These are phyloP conservation scores for Diphasiastrum complanatum DNA, from an alignment of 83 land plant species.

Conservation along the genomic window DNA sequence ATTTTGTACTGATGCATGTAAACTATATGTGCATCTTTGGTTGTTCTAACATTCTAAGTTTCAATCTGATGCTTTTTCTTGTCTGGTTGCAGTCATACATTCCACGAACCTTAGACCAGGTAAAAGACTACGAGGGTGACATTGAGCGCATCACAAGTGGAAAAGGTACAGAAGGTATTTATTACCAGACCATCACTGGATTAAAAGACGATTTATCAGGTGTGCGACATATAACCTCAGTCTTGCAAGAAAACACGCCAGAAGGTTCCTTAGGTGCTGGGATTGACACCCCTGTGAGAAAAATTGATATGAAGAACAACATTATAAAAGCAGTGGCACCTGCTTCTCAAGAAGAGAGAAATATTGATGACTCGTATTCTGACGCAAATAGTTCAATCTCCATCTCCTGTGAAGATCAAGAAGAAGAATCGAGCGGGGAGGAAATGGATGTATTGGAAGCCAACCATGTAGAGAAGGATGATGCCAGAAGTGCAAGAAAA, in stretches of 20 bases:
- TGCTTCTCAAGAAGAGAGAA: neutral
- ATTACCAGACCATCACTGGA: conserved; percentile 81
- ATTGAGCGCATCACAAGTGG: conserved; percentile 60
- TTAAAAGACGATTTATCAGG: conserved; percentile 54
- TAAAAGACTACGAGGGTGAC: conserved; percentile 72
- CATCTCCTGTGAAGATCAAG: no score
- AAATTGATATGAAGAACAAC: neutral
- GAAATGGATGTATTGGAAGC: conserved; percentile 12
- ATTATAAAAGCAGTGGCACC: neutral
- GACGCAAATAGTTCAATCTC: no score
- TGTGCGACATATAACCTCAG: conserved; percentile 26
- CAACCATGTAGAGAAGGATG: conserved; percentile 40
- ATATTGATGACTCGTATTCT: neutral
- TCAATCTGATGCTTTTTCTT: neutral
- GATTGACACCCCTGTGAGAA: conserved; percentile 6
- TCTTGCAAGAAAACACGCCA: conserved; percentile 18
- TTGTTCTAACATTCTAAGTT: neutral
- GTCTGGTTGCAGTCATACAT: conserved; percentile 56
- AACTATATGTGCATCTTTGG: no score
- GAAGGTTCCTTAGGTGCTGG: neutral
- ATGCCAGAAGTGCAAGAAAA: conserved; percentile 50
- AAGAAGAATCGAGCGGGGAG: neutral
- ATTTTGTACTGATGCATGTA: no score
- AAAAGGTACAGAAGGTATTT: conserved; percentile 67
- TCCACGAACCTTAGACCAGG: conserved; percentile 66